Evolutionary conservation across 495 filamentous ascomycete genomes (phyloP).

Genomic region (Letharia columbiana): DNA sequence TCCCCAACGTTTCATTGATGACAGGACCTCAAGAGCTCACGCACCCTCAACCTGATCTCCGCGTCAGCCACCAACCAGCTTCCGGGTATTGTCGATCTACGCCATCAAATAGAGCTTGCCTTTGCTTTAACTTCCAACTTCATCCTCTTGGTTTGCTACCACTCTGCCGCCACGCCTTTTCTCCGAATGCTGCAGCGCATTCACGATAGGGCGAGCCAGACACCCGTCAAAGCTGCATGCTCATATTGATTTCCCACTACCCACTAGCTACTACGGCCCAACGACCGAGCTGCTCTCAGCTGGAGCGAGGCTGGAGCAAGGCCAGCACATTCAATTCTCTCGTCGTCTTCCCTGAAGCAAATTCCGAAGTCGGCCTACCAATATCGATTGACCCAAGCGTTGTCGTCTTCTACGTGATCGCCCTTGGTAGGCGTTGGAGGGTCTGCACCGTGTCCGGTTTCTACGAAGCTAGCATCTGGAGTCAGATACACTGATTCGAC

Average conservation of each 20-base stretch:
- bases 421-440: neutral
- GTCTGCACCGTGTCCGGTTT: neutral
- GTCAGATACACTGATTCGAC: neutral
- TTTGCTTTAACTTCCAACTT: conserved; percentile 1
- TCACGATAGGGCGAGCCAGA: neutral
- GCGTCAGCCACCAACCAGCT: conserved; percentile 6
- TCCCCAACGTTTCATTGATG: neutral
- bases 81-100: conserved; percentile 3
- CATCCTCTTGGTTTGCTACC: neutral
- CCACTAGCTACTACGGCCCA: neutral
- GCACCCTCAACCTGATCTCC: neutral
- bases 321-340: neutral
- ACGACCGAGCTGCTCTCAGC: neutral
- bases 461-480: neutral
- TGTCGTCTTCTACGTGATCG: conserved; percentile 4
- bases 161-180: neutral
- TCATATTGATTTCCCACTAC: conserved; percentile 1
- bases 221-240: conserved; percentile 3
- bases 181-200: conserved; percentile 5
- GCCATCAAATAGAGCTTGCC: conserved; percentile 7
- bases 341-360: neutral
- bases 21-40: neutral
- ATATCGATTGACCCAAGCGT: neutral
- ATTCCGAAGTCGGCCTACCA: neutral
- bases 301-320: neutral